A percentile compares a stretch with the other conserved stretches of the same genome.
Evolutionary conservation across 129 eudicot species (phyloP).

Genomic region (Tagetes patula): DNA sequence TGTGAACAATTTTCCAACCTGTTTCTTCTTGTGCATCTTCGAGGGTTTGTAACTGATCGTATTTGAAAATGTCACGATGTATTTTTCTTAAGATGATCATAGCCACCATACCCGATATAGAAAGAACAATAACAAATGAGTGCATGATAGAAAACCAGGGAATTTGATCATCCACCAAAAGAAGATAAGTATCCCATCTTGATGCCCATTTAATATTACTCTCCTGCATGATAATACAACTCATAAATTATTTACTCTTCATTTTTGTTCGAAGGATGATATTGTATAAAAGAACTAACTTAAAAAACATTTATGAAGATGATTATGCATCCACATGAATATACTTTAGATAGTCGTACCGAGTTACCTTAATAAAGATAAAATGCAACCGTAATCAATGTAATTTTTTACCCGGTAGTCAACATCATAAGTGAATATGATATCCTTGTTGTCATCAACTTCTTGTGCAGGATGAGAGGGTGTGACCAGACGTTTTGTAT

Average conservation of each 20-base stretch:
- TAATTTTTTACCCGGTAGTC: slow-evolving; percentile 42
- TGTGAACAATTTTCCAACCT: slow-evolving; percentile 61
- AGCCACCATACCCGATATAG: slow-evolving; percentile 63
- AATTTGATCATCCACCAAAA: slow-evolving; percentile 40
- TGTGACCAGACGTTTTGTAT: slow-evolving; percentile 43
- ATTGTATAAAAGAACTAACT: too few species aligned
- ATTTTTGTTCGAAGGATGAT: too few species aligned
- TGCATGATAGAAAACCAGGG: slow-evolving; percentile 41
- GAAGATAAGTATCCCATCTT: slow-evolving; percentile 27
- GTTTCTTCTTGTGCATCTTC: slow-evolving; percentile 44
- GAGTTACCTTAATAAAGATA: too few species aligned
- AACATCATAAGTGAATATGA: slow-evolving; percentile 63
- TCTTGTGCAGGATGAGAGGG: slow-evolving; percentile 49
- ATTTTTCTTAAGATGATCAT: slow-evolving; percentile 57
- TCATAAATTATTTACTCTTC: not conserved
- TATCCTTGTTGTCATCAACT: slow-evolving; percentile 50
- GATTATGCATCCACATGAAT: too few species aligned
- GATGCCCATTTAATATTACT: slow-evolving; percentile 43
- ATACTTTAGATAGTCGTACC: too few species aligned
- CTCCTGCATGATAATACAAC: slow-evolving; percentile 24
- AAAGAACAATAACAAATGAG: slow-evolving; percentile 60
- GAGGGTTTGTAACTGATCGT: not conserved
- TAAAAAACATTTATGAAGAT: too few species aligned
- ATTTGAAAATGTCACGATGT: not conserved
- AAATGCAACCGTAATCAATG: too few species aligned